Percentiles rank a stretch among this genome's conserved stretches.
phyloP scores from a whole-genome alignment of 2,329 filamentous ascomycete species.

The Cytospora schulzeri region DNA sequence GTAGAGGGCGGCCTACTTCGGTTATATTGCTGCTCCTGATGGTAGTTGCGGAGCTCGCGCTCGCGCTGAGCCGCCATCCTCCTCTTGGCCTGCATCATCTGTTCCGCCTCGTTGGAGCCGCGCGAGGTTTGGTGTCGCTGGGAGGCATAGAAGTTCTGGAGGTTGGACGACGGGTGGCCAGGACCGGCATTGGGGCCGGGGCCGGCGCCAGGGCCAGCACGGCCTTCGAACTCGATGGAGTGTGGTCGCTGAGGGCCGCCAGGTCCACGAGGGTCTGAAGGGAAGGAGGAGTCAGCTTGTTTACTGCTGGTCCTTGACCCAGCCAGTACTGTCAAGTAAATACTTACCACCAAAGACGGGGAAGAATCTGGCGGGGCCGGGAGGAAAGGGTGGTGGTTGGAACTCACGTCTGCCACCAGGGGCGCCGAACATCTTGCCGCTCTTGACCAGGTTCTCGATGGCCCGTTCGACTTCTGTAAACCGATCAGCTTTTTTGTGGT shows the following conservation, averaged over 20 bases:
- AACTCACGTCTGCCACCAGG: conserved; percentile 77
- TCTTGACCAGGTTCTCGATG: conserved; percentile 94
- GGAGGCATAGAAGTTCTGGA: conserved; percentile 91
- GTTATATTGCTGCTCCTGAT: conserved; percentile 99
- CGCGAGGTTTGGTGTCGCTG: conserved; percentile 88
- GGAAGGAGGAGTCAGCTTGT: conserved; percentile 19
- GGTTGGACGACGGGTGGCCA: conserved; percentile 56
- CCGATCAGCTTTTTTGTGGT: conserved; percentile 33
- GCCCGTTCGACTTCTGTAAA: conserved; percentile 88
- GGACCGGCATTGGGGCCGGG: conserved; percentile 41
- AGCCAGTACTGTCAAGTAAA: conserved; percentile 34
- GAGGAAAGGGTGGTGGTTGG: conserved; percentile 61
- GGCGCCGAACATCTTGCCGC: conserved; percentile 77
- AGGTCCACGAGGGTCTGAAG: conserved; percentile 21
- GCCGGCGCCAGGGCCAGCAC: conserved; percentile 62
- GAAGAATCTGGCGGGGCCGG: conserved; percentile 56
- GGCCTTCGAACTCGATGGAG: conserved; percentile 45
- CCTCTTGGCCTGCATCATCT: conserved; percentile 98
- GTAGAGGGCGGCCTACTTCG: conserved; percentile 89
- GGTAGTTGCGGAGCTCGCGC: conserved; percentile 98
- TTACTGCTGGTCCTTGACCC: conserved; percentile 33
- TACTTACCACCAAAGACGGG: conserved; percentile 65
- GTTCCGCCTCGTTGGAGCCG: conserved; percentile 87
- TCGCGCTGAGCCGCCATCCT: conserved; percentile 99
- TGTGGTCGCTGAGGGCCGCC: conserved; percentile 27